Evolutionary conservation across 1,284 basidiomycete genomes (phyloP).

Genomic region (Ganoderma lucidum): DNA sequence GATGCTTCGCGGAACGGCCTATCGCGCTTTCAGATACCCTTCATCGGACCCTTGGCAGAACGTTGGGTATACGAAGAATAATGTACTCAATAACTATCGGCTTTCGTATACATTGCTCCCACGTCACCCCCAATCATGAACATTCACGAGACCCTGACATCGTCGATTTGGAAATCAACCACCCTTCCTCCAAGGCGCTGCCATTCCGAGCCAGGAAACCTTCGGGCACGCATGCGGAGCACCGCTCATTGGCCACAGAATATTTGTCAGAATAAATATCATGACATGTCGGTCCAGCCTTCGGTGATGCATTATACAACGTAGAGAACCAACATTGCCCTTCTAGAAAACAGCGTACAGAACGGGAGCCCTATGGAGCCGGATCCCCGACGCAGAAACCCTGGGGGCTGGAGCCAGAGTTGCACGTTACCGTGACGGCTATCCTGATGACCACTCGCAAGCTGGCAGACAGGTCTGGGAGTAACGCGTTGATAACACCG

Average conservation of each 20-base stretch:
- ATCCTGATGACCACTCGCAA: slow-evolving; percentile 38
- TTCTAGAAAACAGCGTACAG: not conserved
- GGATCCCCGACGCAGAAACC: not conserved
- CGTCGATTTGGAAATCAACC: not conserved
- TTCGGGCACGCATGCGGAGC: not conserved
- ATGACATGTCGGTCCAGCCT: slow-evolving; percentile 14
- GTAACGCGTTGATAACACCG: slow-evolving; percentile 51
- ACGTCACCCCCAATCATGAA: not conserved
- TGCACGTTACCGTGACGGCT: slow-evolving; percentile 38
- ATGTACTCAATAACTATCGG: not conserved
- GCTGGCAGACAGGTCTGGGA: slow-evolving; percentile 43
- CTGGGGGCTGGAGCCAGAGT: not conserved
- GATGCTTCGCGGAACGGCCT: slow-evolving; percentile 67
- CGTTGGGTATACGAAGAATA: slow-evolving; percentile 79
- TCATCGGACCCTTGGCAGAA: slow-evolving; percentile 76
- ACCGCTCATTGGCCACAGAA: not conserved
- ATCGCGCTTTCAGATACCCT: slow-evolving; percentile 68
- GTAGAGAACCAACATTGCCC: slow-evolving; percentile 1
- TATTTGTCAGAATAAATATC: not conserved
- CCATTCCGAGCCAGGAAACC: too few relatives aligned
- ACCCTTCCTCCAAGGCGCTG: too few relatives aligned
- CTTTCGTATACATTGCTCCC: not conserved
- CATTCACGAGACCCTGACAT: not conserved
- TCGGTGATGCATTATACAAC: slow-evolving; percentile 10
- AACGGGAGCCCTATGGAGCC: not conserved